Evolutionary conservation across 2,329 filamentous ascomycete species (phyloP), one percentile per base, ranked within the genome.

Genomic region (Septoria petroselini): DNA sequence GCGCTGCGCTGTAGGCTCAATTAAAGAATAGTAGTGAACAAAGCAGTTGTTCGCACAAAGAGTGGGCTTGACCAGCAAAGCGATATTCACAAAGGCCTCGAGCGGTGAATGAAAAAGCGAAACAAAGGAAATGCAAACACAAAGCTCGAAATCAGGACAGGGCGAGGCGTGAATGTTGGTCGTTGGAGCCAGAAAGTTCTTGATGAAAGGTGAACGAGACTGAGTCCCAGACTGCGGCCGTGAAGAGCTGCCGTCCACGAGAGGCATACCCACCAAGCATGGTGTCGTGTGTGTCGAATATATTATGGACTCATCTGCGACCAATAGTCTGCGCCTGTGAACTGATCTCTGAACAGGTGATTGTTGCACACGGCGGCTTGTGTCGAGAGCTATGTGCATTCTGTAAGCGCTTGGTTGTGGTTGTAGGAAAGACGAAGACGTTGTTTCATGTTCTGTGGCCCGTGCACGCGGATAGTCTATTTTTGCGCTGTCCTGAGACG

Each of bases 11-110:
- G n/a, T 40, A 39, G 18, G 33, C 11, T 39, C 23, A 30, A 38
- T 19, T 38, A 38, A 12, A 38, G 40, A 41, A 35, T 39, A 42
- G 6, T 9, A 19, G 5, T 11, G 14, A 17, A 52, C 48, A 55
- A 52, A 35, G 44, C 12, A 12, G 29, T 27, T 47, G 21, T 40
- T 17, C 11, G 30, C n/a, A 49, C 27, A 46, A 45, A 49, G 48
- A 41, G 34, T 19, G 18, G n/a, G 45, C 41, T 50, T 50, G 53
- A 47, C 50, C 50, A 41, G 49, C 50, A 52, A 50, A 47, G 49
- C 45, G 45, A 21, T 34, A 42, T 44, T 33, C 37, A 55, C 53
- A 52, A 52, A 35, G 31, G 15, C 23, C 34, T 48, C 42, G 41
- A 41, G 39, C 27, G 14, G 29, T 14, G 34, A 43, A 47, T 29